A percentile compares a stretch with the other conserved stretches of the same genome.
Conservation (phyloP, 1,284 basidiomycete genomes). For the Peniophora sp. region DNA sequence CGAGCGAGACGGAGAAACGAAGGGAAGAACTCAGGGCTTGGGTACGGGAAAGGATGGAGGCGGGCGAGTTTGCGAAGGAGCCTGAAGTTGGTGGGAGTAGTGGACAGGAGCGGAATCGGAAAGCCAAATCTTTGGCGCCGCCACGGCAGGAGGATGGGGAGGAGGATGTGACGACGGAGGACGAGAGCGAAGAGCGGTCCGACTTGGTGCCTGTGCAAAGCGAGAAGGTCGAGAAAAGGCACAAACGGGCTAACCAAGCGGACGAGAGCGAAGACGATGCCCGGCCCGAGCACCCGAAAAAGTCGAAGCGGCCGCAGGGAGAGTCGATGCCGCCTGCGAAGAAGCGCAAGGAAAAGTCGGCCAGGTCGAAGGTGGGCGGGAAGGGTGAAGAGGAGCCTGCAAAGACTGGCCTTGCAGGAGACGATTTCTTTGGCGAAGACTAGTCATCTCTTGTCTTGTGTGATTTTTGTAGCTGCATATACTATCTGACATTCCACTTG, state of each 20-base stretch:
- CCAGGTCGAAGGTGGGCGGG: neutral
- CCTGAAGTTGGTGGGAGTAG: conserved; percentile 41
- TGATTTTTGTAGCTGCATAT: too few species aligned
- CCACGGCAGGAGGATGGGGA: neutral
- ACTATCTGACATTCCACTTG: too few species aligned
- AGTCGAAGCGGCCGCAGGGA: too few species aligned
- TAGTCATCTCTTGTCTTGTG: neutral
- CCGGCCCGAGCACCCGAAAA: too few species aligned
- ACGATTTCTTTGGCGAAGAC: neutral
- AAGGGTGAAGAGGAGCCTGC: neutral
- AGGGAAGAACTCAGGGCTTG: conserved; percentile 57
- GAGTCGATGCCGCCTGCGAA: too few species aligned
- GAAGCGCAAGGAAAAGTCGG: too few species aligned
- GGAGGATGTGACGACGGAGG: neutral
- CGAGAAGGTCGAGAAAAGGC: neutral
- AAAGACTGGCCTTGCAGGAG: neutral
- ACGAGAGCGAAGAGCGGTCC: neutral
- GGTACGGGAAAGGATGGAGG: conserved; percentile 59
- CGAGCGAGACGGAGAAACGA: conserved; percentile 31
- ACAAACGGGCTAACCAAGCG: neutral
- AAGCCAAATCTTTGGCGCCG: neutral
- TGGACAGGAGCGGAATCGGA: neutral
- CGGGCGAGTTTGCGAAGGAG: conserved; percentile 48
- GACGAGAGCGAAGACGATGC: too few species aligned
- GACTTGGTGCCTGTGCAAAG: neutral